Evolutionary conservation across 805 yeast species (phyloP), one percentile per base, ranked within the genome.

Genomic region (Kuraishia borneana): DNA sequence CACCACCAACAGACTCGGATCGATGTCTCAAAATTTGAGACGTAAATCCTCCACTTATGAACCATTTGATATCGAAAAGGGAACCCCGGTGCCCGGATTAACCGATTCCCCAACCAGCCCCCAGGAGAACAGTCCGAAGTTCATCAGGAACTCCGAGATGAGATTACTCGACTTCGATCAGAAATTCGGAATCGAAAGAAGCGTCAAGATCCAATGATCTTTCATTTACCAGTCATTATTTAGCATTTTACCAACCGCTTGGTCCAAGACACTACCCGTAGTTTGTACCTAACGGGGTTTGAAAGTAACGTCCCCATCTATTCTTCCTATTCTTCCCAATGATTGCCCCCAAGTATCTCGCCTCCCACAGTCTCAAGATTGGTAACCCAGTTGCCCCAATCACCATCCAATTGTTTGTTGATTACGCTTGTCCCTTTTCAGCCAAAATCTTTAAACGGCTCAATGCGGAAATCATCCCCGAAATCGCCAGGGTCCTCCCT

Each of bases 361-460:
- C 34, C 3, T 38, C 42, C 12, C 44, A 41, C 30, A 21, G 36
- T 21, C 39, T 23, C 39, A 38, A 35, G 31, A 36, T 38, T 4
- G 29, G 38, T 18, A 21, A 28, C 16, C 36, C 41, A 17, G 32
- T 36, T 12, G 31, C 28, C 3, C 23, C 40, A 8, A 39, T 69
- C 54, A 51, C 67, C 2, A 65, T 83, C 37, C 83, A 81, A 44
- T 42, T 83, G 22, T 83, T 68, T 50, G 50, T 83, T 32, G 94
- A 83, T 55, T 82, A 79, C 62, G 73, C 76, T 39, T 85, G 95
- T 54, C 88, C 81, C 2, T 85, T 70, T 56, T 69, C 80, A 39
- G 77, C 67, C 26, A 82, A 76, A 51, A 44, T 82, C 32, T 84
- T 68, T 61, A 55, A 61, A 36, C 76, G 75, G 36, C 50, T 83